Conservation (phyloP, 2,329 filamentous ascomycete genomes). For the Stemphylium lycopersici region DNA sequence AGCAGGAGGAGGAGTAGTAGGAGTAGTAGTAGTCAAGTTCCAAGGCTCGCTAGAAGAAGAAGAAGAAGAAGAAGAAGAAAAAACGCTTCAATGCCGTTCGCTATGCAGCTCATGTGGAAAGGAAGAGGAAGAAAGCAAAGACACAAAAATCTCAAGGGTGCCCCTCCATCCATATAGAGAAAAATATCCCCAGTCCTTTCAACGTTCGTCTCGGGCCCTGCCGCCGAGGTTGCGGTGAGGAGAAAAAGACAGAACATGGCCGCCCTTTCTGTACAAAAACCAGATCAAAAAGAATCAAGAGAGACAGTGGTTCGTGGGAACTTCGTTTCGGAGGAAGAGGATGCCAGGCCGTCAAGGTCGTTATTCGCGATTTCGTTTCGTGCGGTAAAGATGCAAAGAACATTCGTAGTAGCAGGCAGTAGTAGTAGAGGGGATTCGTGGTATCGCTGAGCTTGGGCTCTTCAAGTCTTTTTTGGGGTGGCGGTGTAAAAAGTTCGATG, state of each 20-base stretch:
- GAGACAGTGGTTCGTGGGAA: neutral
- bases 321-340: neutral
- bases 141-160: too few relatives aligned
- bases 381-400: neutral
- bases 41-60: too few relatives aligned
- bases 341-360: constrained; percentile 1
- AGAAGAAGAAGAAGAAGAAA: too few relatives aligned
- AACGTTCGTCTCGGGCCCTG: too few relatives aligned
- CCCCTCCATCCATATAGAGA: too few relatives aligned
- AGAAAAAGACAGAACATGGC: neutral
- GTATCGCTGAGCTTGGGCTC: constrained; percentile 47
- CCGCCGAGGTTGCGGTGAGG: too few relatives aligned
- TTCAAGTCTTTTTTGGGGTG: constrained; percentile 40
- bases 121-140: too few relatives aligned
- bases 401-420: neutral
- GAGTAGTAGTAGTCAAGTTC: too few relatives aligned
- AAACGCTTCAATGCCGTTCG: too few relatives aligned
- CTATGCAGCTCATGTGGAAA: too few relatives aligned
- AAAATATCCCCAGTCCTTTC: too few relatives aligned
- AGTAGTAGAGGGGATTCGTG: constrained; percentile 22
- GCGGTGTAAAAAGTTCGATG: constrained; percentile 1
- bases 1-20: too few relatives aligned
- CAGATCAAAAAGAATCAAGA: neutral
- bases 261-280: neutral
- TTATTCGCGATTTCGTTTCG: neutral